phyloP scores from a whole-genome alignment of 2,329 filamentous ascomycete species.

The Domatiomyces globalis region DNA sequence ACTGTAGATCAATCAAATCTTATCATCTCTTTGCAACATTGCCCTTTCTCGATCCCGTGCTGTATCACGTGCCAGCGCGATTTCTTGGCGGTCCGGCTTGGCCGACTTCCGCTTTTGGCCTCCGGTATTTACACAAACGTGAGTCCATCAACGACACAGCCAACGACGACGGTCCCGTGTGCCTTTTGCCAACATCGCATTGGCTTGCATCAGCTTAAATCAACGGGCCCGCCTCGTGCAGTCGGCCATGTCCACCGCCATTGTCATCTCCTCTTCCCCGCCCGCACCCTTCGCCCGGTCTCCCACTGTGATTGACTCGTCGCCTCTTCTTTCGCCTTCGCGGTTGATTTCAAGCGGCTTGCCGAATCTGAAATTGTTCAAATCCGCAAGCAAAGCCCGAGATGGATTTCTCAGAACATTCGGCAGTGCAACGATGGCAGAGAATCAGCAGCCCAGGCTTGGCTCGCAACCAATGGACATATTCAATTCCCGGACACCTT shows the following conservation, averaged over 20 bases:
- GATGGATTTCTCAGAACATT: conserved; percentile 11
- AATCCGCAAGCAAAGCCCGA: conserved; percentile 5
- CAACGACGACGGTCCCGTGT: not conserved
- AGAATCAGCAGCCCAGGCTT: conserved; percentile 6
- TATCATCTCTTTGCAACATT: too few relatives aligned
- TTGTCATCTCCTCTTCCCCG: conserved; percentile 31
- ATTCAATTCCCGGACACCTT: not conserved
- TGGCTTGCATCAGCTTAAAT: conserved; percentile 8
- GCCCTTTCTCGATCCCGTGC: too few relatives aligned
- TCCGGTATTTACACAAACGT: not conserved
- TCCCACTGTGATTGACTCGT: conserved; percentile 21
- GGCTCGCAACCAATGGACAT: conserved; percentile 2
- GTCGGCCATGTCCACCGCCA: conserved; percentile 23
- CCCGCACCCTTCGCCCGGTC: conserved; percentile 20
- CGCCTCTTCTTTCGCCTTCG: conserved; percentile 19
- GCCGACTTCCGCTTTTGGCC: too few relatives aligned
- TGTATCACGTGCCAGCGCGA: too few relatives aligned
- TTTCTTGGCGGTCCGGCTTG: too few relatives aligned
- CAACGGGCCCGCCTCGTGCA: conserved; percentile 9
- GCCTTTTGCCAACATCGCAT: not conserved
- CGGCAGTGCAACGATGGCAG: conserved; percentile 2
- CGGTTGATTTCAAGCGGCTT: not conserved
- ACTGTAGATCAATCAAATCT: too few relatives aligned
- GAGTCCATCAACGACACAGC: not conserved
- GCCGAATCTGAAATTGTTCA: conserved; percentile 5